phyloP scores from a whole-genome alignment of 1,139 yeast genomes.

The Diutina rugosa region DNA sequence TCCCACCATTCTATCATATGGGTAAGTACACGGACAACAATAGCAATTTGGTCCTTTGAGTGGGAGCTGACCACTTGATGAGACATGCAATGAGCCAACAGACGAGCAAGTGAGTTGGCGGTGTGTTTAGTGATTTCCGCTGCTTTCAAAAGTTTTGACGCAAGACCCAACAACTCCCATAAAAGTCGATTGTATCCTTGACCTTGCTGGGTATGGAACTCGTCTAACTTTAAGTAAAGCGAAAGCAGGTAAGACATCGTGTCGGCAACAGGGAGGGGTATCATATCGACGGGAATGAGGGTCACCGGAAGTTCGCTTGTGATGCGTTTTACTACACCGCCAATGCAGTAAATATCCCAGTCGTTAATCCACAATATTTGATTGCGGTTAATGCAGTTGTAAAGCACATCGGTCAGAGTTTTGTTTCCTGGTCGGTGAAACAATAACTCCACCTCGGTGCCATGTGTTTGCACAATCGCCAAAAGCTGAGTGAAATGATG shows the following conservation, averaged over 20 bases:
- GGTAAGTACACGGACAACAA: slow-evolving; percentile 37
- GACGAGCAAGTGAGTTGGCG: slow-evolving; percentile 29
- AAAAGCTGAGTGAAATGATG: slow-evolving; percentile 37
- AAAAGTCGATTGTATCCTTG: slow-evolving; percentile 12
- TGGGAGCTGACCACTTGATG: slow-evolving; percentile 34
- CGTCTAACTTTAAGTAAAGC: slow-evolving; percentile 12
- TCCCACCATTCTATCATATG: slow-evolving; percentile 36
- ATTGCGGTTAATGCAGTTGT: slow-evolving; percentile 41
- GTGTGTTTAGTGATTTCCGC: slow-evolving; percentile 30
- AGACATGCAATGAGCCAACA: slow-evolving; percentile 38
- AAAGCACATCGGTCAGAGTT: slow-evolving; percentile 33
- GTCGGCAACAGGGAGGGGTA: slow-evolving; percentile 36
- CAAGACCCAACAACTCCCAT: slow-evolving; percentile 28
- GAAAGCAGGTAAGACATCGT: slow-evolving; percentile 23
- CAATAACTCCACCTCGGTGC: slow-evolving; percentile 30
- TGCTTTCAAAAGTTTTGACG: slow-evolving; percentile 19
- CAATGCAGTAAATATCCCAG: slow-evolving; percentile 53
- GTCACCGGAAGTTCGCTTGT: slow-evolving; percentile 31
- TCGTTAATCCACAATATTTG: slow-evolving; percentile 43
- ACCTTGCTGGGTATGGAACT: slow-evolving; percentile 10
- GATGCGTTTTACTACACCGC: slow-evolving; percentile 38
- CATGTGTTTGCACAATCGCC: slow-evolving; percentile 32
- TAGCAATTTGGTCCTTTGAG: slow-evolving; percentile 31
- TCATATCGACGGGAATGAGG: slow-evolving; percentile 28
- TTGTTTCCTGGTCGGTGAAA: slow-evolving; percentile 51